Base-by-base conservation (phyloP, 768 basidiomycete genomes). In the Rossbeevera mucosa region DNA sequence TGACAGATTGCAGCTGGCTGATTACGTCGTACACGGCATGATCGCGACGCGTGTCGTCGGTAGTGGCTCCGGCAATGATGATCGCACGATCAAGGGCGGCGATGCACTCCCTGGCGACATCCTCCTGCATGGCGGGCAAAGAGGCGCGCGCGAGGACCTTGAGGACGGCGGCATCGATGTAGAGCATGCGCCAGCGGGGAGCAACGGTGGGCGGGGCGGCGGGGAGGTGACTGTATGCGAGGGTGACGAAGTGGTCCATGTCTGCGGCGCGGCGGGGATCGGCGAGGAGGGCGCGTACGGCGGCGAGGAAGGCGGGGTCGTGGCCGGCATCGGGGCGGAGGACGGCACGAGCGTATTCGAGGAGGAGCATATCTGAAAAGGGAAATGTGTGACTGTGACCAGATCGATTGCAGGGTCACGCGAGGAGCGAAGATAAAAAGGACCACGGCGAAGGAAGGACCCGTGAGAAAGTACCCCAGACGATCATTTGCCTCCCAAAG, bases 161-260 rank as follows among this genome's bases (percentile, higher is more conserved):
- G 38, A 91, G 66, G 36, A 95, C 72, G 48, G 77, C 80, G 9
- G 83, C 77, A 59, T 95, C 91, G 38, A 89, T 87, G 67, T 91
- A 92, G 13, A 92, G 60, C 46, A 80, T 74, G 43, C 88, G 76
- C 83, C 87, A 90, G 38, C 72, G 71, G 18, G 62, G 42, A 49
- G 71, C 55, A 64, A 70, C 47, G 28, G 24, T 25, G 58, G 65
- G 56, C 16, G 60, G 69, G 56, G 63, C 61, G 8, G 68, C 58
- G 3, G 79, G 72, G 72, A 92, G 78, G 26, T 72, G 63, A 40
- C 74, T 65, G 61, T 86, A 71, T 0, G 86, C 77, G 2, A 67
- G 58, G 29, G 65, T 50, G 24, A 81, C 72, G n/a, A 90, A 64
- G 1, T 57, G 48, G 20, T 79, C 72, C 21, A 68, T 43, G 18